phyloP scores from a whole-genome alignment of 208 protist genomes.

The Trypanosoma melophagium region DNA sequence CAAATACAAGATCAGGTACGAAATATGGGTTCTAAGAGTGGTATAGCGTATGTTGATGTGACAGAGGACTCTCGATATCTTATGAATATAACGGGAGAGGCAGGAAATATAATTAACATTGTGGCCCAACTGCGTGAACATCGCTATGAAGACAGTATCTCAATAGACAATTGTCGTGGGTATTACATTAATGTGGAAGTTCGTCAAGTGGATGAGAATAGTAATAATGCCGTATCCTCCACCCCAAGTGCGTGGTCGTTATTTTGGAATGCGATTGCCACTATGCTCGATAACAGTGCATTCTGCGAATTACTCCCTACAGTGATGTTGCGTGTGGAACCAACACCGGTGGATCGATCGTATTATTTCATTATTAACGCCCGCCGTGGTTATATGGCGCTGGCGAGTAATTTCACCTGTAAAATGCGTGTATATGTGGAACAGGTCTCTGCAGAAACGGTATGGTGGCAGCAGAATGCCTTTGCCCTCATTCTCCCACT shows the following conservation, averaged over 20 bases:
- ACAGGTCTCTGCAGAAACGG: constrained; percentile 26
- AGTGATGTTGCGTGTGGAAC: constrained; percentile 47
- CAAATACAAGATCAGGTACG: too few relatives aligned
- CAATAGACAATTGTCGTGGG: constrained; percentile 38
- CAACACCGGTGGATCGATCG: constrained; percentile 13
- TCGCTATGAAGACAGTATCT: constrained; percentile 45
- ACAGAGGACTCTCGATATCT: too few relatives aligned
- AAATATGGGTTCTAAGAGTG: too few relatives aligned
- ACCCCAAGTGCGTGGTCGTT: constrained; percentile 18
- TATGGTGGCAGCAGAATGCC: constrained; percentile 31
- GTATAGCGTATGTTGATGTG: too few relatives aligned
- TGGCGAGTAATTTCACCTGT: constrained; percentile 24
- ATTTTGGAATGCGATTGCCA: constrained; percentile 57
- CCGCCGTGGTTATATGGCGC: neutral
- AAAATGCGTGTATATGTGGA: constrained; percentile 43
- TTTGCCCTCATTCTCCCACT: constrained; percentile 58
- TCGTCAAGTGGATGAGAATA: constrained; percentile 17
- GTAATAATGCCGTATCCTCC: constrained; percentile 1
- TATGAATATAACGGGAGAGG: constrained; percentile 34
- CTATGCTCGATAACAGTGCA: constrained; percentile 58
- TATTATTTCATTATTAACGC: constrained; percentile 47
- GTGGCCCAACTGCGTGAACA: constrained; percentile 47
- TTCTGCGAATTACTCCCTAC: constrained; percentile 63
- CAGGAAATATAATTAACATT: constrained; percentile 35
- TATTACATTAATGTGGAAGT: constrained; percentile 47